phyloP scores from a whole-genome alignment of 805 yeast species.

The Pichia nanzhaoensis region DNA sequence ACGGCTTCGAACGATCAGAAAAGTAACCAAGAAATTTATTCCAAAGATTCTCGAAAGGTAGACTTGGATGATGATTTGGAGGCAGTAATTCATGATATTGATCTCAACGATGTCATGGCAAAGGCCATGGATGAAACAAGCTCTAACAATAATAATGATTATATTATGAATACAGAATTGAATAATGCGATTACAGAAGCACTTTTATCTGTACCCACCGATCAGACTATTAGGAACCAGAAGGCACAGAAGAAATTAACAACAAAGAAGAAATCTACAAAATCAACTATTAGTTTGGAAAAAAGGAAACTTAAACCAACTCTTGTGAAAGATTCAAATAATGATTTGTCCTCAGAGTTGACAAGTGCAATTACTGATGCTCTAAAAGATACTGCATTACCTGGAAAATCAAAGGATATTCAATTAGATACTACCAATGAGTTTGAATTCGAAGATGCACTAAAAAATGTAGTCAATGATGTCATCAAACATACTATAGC shows the following conservation, averaged over 20 bases:
- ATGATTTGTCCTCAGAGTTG: conserved; percentile 14
- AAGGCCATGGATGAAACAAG: conserved; percentile 15
- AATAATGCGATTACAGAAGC: conserved; percentile 6
- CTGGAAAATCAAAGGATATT: not conserved
- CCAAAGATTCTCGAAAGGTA: not conserved
- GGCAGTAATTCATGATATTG: conserved; percentile 12
- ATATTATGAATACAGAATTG: conserved; percentile 1
- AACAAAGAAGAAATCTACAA: conserved; percentile 5
- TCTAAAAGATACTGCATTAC: conserved; percentile 8
- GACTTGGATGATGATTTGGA: conserved; percentile 1
- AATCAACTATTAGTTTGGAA: not conserved
- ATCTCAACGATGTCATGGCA: conserved; percentile 16
- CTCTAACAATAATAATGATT: conserved; percentile 21
- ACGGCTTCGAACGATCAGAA: not conserved
- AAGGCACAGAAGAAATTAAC: not conserved
- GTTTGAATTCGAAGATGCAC: conserved; percentile 43
- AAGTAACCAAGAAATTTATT: not conserved
- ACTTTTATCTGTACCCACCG: conserved; percentile 4
- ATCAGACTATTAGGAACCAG: not conserved
- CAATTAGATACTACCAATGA: conserved; percentile 11
- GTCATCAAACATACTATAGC: conserved; percentile 36
- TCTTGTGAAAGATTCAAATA: not conserved
- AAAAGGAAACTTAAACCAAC: not conserved
- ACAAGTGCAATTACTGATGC: conserved; percentile 18
- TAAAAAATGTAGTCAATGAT: conserved; percentile 49